phyloP scores from a whole-genome alignment of 148 eudicot genomes.

The Nyssa sinensis region DNA sequence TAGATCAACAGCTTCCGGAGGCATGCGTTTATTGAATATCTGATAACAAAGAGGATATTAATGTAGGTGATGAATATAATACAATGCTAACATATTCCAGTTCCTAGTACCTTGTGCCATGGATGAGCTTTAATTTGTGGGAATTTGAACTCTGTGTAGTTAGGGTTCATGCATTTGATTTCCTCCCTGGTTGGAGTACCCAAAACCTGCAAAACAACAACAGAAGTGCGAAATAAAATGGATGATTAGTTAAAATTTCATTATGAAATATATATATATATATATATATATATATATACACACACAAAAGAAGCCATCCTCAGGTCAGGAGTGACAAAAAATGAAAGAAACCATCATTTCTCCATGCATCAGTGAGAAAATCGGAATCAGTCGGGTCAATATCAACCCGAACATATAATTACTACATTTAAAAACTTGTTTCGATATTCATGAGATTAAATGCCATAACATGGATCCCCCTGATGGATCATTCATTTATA shows the following conservation, averaged over 20 bases:
- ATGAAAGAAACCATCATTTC: neutral
- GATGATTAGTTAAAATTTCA: neutral
- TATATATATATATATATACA: too few species aligned
- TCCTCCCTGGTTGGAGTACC: slow-evolving; percentile 99
- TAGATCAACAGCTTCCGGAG: slow-evolving; percentile 94
- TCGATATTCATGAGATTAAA: neutral
- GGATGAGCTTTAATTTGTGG: slow-evolving; percentile 99
- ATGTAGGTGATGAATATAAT: neutral
- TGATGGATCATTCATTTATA: neutral
- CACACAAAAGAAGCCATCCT: neutral
- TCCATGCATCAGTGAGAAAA: neutral
- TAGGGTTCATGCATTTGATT: slow-evolving; percentile 95
- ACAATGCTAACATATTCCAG: neutral
- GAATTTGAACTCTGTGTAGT: slow-evolving; percentile 91
- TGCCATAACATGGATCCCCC: neutral
- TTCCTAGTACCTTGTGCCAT: slow-evolving; percentile 81
- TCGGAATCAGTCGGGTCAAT: neutral
- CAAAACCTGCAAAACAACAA: slow-evolving; percentile 49
- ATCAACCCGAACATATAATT: neutral
- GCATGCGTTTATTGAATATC: slow-evolving; percentile 93
- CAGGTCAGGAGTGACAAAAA: neutral
- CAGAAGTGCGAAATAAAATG: neutral
- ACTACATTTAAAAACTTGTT: slow-evolving; percentile 2
- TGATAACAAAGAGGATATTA: slow-evolving; percentile 18
- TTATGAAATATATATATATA: neutral